phyloP scores from a whole-genome alignment of 352 stramenopile genomes.

The Phytophthora capsici region DNA sequence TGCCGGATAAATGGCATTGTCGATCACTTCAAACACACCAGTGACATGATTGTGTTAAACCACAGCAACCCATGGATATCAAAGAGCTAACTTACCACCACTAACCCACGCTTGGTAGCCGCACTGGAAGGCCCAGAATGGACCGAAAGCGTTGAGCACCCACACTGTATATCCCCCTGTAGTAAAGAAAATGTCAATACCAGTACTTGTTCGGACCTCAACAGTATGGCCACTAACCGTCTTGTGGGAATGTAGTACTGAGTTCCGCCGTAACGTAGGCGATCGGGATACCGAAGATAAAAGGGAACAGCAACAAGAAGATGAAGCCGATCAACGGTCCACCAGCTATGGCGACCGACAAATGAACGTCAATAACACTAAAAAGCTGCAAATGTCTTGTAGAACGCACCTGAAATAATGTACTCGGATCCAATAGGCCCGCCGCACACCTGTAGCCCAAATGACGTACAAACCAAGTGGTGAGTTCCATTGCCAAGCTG shows the following conservation, averaged over 20 bases:
- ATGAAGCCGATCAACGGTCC: conserved; percentile 82
- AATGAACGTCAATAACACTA: neutral
- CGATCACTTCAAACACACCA: conserved; percentile 53
- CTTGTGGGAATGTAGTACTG: conserved; percentile 89
- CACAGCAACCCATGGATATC: too few species aligned
- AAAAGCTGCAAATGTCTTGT: too few species aligned
- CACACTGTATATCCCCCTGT: conserved; percentile 86
- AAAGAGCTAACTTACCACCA: conserved; percentile 30
- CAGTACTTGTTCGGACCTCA: conserved; percentile 4
- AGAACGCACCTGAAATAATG: conserved; percentile 42
- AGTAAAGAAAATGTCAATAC: neutral
- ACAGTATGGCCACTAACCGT: conserved; percentile 30
- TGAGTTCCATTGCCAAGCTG: neutral
- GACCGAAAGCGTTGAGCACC: conserved; percentile 92
- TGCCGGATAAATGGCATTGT: conserved; percentile 94
- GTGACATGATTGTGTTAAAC: too few species aligned
- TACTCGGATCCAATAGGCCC: conserved; percentile 54
- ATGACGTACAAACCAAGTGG: neutral
- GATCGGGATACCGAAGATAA: conserved; percentile 92
- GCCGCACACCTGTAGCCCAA: conserved; percentile 30
- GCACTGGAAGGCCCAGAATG: conserved; percentile 86
- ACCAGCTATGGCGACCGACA: conserved; percentile 31
- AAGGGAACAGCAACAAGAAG: conserved; percentile 85
- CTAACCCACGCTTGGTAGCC: conserved; percentile 88
- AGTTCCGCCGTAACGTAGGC: conserved; percentile 94